Evolutionary conservation across 2,329 filamentous ascomycete species (phyloP), one percentile per base, ranked within the genome.

Genomic region (Colletotrichum caudatum): DNA sequence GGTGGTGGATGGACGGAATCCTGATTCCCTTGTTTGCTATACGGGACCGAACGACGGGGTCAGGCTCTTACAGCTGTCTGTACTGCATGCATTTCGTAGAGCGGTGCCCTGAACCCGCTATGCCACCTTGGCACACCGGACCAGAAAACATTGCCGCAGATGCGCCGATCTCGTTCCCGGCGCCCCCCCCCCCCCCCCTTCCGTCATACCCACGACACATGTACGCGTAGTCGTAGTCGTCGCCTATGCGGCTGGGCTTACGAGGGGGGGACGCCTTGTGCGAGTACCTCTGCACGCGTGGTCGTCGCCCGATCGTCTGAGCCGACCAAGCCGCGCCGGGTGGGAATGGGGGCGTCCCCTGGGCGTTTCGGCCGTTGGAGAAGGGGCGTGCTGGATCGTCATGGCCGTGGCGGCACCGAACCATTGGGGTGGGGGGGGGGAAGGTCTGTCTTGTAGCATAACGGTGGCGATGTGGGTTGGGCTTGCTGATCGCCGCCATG

Each of bases 341-440:
- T 48, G 46, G 8, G n/a, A 4, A 29, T 29, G 20, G 35, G 26
- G 50, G 11, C 2, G 9, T 46, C 35, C 41, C 62, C 12, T 35
- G 29, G 37, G 46, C 48, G 62, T 69, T 69, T 69, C 62, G 48
- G 67, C 64, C 54, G 39, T 23, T 48, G 62, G 37, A 59, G 62
- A 54, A 54, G 18, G 46, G 39, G n/a, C 20, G 50, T 39, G 33
- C 20, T 41, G 29, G 20, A 59, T 37, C 61, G 66, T 56, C 63
- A 59, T 48, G 33, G 66, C n/a, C 54, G 18, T 54, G 33, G 35
- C 61, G 33, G 35, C 61, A 54, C 11, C 50, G 61, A 11, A 29
- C 50, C 48, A 51, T 23, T 29, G 29, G 29, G 29, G 29, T 3
- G 29, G 2, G 29, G 3, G 29, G 5, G 33, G 5, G 12, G 7